phyloP scores from a whole-genome alignment of 192 early-diverging fungal genomes.

The Coemansia sp. region DNA sequence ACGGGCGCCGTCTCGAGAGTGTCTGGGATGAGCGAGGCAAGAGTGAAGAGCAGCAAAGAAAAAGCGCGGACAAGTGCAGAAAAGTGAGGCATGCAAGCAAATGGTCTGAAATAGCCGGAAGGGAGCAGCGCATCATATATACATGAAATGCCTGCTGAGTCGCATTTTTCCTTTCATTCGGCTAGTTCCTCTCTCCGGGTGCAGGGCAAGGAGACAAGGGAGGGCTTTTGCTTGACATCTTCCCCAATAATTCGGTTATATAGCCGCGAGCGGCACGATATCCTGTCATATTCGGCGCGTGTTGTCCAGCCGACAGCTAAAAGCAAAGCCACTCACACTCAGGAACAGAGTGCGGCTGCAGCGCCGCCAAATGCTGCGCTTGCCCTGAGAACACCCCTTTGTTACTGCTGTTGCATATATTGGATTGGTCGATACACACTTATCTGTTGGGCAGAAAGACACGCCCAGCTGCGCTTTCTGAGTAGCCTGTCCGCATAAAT shows the following conservation, averaged over 20 bases:
- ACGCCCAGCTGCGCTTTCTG: background rate
- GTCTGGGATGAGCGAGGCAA: background rate
- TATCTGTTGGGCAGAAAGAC: background rate
- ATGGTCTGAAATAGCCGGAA: background rate
- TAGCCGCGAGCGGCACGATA: background rate
- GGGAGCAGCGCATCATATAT: background rate
- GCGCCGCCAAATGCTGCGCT: conserved; percentile 1
- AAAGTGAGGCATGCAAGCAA: background rate
- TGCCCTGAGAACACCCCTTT: background rate
- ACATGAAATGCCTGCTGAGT: background rate
- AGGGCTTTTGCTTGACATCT: background rate
- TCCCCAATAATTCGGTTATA: conserved; percentile 3
- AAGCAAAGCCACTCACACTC: conserved; percentile 3
- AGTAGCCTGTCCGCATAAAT: conserved; percentile 14
- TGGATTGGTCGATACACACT: background rate
- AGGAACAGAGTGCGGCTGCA: background rate
- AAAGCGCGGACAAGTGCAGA: background rate
- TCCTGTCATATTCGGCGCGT: conserved; percentile 4
- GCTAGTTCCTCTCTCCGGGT: background rate
- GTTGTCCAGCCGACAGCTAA: background rate
- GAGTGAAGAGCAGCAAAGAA: background rate
- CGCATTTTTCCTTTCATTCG: background rate
- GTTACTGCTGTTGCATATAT: conserved; percentile 4
- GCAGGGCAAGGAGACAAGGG: background rate
- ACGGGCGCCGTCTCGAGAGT: too few relatives aligned